Conservation (phyloP, 176 grass and related monocot species). For the Rhynchospora tenuis region DNA sequence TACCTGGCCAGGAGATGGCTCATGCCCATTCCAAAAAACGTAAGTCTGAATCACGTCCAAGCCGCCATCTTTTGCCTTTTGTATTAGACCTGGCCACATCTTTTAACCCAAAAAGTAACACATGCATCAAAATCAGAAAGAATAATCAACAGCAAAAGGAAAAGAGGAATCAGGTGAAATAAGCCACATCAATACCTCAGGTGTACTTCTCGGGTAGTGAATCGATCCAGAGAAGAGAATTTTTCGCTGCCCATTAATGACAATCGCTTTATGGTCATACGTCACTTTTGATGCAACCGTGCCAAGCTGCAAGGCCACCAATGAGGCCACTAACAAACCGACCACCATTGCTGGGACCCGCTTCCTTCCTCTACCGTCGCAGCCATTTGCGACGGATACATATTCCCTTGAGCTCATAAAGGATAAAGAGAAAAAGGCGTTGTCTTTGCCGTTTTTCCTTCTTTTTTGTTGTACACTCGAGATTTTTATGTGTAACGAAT, state of each 20-base stretch:
- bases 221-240: constrained; percentile 95
- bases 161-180: neutral
- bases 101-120: constrained; percentile 29
- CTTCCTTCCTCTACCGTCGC: constrained; percentile 22
- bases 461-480: neutral
- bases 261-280: constrained; percentile 87
- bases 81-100: constrained; percentile 99
- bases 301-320: constrained; percentile 22
- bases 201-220: constrained; percentile 95
- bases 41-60: constrained; percentile 97
- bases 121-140: neutral
- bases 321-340: neutral
- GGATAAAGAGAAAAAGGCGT: constrained; percentile 18
- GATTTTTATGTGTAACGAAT: neutral
- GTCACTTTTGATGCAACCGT: constrained; percentile 40
- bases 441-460: constrained; percentile 16
- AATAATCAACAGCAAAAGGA: constrained; percentile 2
- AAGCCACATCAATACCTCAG: constrained; percentile 44
- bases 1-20: constrained; percentile 77
- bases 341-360: neutral
- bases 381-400: neutral
- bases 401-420: constrained; percentile 6
- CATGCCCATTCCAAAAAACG: constrained; percentile 97
- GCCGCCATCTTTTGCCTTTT: constrained; percentile 95
- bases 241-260: constrained; percentile 70